Evolutionary conservation across 2,329 filamentous ascomycete genomes (phyloP).

Genomic region (Ophiocordyceps sinensis): DNA sequence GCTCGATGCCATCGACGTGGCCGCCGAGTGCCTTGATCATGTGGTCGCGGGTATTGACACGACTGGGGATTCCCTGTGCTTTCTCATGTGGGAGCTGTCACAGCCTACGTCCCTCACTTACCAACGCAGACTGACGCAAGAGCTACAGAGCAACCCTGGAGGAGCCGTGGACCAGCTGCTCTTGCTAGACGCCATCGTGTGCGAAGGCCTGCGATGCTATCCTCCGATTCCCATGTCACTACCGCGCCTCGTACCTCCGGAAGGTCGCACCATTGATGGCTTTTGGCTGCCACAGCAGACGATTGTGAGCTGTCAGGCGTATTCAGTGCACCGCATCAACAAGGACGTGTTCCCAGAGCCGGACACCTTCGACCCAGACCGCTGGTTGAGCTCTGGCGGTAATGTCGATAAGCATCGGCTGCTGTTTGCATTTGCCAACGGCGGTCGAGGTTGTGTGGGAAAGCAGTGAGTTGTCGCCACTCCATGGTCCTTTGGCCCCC

Average conservation of each 20-base stretch:
- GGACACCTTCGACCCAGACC: slow-evolving; percentile 62
- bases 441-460: slow-evolving; percentile 50
- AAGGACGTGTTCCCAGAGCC: slow-evolving; percentile 61
- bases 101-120: slow-evolving; percentile 36
- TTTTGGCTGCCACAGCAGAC: slow-evolving; percentile 37
- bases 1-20: slow-evolving; percentile 39
- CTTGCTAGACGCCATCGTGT: slow-evolving; percentile 49
- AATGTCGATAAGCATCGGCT: slow-evolving; percentile 53
- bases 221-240: slow-evolving; percentile 53
- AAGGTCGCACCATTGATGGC: slow-evolving; percentile 40
- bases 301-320: slow-evolving; percentile 46
- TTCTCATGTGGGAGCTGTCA: slow-evolving; percentile 58
- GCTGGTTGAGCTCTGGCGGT: slow-evolving; percentile 65
- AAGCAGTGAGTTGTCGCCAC: slow-evolving; percentile 42
- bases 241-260: slow-evolving; percentile 41
- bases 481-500: background rate
- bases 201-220: slow-evolving; percentile 47
- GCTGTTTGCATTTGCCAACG: slow-evolving; percentile 52
- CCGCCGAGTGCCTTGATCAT: slow-evolving; percentile 57
- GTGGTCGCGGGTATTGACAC: slow-evolving; percentile 61
- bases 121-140: slow-evolving; percentile 37
- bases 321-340: slow-evolving; percentile 44
- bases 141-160: slow-evolving; percentile 29
- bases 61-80: slow-evolving; percentile 54
- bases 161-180: slow-evolving; percentile 32